Evolutionary conservation across 495 filamentous ascomycete genomes (phyloP), one percentile per base, ranked within the genome.

Genomic region (Xylaria longipes): DNA sequence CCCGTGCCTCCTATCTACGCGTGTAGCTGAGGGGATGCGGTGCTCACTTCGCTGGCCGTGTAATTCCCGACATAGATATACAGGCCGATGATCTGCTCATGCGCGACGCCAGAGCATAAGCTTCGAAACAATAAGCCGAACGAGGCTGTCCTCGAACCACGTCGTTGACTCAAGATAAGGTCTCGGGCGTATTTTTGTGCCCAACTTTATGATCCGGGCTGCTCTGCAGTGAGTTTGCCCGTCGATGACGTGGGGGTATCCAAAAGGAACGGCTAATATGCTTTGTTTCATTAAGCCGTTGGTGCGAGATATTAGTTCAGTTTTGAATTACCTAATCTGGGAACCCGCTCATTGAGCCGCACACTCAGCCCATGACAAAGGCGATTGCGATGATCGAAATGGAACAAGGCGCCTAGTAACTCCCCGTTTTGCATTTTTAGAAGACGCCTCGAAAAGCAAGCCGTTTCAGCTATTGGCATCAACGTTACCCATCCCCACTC

Each of bases 1-100:
- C 25, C 57, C 33, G 35, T 29, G 39, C n/a, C 15, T 39, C 33
- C n/a, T 39, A 39, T 22, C 8, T 37, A 46, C 14, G 25, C 6
- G 5, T 11, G 27, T 48, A 35, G 29, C 33, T 27, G n/a, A 43
- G 9, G 48, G 14, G 65, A 56, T 25, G 22, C 3, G 14, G 37
- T 63, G 35, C 11, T 62, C 58, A 22, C 58, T 29, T 67, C 65
- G 65, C 65, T 67, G 29, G 56, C 65, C 65, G 65, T 25, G 31
- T 39, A 66, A 66, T 66, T 50, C 31, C 63, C 29, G 61, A 20
- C 14, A 27, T 22, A 8, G 14, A 31, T 20, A 60, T 60, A 6
- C 31, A 15, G 31, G 56, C 31, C 58, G 63, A 66, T 22, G n/a
- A 66, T 52, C 45, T 64, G 29, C 61, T 50, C 63, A 52, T 52